Evolutionary conservation across 352 stramenopile genomes (phyloP).

Genomic region (Saprolegnia diclina): DNA sequence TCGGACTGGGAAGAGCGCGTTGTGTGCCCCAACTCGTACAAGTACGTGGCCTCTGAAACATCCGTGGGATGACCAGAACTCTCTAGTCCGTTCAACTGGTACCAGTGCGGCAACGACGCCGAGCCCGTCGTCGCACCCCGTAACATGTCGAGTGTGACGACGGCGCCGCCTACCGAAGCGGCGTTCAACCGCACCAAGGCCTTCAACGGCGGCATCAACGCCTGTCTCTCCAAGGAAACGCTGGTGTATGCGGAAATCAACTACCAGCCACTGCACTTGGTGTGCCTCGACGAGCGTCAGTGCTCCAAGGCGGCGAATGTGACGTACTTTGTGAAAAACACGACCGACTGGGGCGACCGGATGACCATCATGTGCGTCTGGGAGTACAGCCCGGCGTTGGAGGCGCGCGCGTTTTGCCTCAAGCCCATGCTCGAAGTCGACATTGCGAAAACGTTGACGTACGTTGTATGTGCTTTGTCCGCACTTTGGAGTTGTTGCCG

Average conservation of each 20-base stretch:
- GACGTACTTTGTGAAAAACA: conserved; percentile 76
- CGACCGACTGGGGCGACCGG: conserved; percentile 70
- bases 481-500: not conserved
- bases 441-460: conserved; percentile 49
- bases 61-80: not conserved
- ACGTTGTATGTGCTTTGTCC: no score
- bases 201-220: conserved; percentile 50
- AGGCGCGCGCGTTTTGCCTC: conserved; percentile 54
- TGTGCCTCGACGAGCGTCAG: conserved; percentile 48
- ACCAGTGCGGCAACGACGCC: conserved; percentile 62
- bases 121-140: not conserved
- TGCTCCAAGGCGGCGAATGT: conserved; percentile 54
- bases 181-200: conserved; percentile 33
- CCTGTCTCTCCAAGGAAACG: conserved; percentile 57
- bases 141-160: conserved; percentile 24
- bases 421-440: conserved; percentile 69
- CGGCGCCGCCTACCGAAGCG: not conserved
- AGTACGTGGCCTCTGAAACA: no score
- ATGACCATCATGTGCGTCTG: conserved; percentile 82
- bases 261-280: conserved; percentile 60
- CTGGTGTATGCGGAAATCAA: conserved; percentile 65
- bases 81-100: conserved; percentile 73
- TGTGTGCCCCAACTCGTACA: conserved; percentile 53
- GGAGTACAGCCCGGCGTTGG: conserved; percentile 54
- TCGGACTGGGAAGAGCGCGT: conserved; percentile 77